Evolutionary conservation across 2,329 filamentous ascomycete species (phyloP).

Genomic region (Alternaria ventricosa): DNA sequence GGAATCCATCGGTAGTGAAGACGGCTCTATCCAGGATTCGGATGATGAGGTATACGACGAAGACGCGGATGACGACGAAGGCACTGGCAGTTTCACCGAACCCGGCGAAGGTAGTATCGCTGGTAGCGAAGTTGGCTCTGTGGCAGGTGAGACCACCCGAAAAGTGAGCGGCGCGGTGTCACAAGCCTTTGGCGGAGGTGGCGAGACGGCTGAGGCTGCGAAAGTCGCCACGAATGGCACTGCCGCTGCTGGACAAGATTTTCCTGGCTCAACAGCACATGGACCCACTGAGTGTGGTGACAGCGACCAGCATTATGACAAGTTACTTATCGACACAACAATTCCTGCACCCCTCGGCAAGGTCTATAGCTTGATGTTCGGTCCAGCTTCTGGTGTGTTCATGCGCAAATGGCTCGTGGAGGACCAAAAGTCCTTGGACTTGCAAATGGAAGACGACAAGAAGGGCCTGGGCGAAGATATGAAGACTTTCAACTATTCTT

Average conservation of each 20-base stretch:
- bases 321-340: slow-evolving; percentile 81
- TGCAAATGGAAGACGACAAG: slow-evolving; percentile 83
- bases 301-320: slow-evolving; percentile 79
- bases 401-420: slow-evolving; percentile 85
- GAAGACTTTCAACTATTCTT: slow-evolving; percentile 77
- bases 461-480: slow-evolving; percentile 78
- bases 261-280: slow-evolving; percentile 84
- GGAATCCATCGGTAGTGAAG: slow-evolving; percentile 62
- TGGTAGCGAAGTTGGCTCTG: slow-evolving; percentile 58
- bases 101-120: slow-evolving; percentile 60
- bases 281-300: slow-evolving; percentile 86
- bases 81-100: slow-evolving; percentile 68
- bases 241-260: slow-evolving; percentile 64
- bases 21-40: slow-evolving; percentile 65
- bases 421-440: slow-evolving; percentile 88
- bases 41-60: slow-evolving; percentile 82
- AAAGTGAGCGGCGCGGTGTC: slow-evolving; percentile 70
- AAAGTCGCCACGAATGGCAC: slow-evolving; percentile 51
- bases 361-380: slow-evolving; percentile 88
- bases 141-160: slow-evolving; percentile 64
- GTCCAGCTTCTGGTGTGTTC: slow-evolving; percentile 77
- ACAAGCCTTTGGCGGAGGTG: slow-evolving; percentile 48
- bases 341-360: slow-evolving; percentile 90
- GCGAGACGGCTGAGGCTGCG: slow-evolving; percentile 41
- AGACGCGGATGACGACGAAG: slow-evolving; percentile 76